phyloP scores from a whole-genome alignment of 1,139 yeast genomes.

The Citeromyces hawaiiensis region DNA sequence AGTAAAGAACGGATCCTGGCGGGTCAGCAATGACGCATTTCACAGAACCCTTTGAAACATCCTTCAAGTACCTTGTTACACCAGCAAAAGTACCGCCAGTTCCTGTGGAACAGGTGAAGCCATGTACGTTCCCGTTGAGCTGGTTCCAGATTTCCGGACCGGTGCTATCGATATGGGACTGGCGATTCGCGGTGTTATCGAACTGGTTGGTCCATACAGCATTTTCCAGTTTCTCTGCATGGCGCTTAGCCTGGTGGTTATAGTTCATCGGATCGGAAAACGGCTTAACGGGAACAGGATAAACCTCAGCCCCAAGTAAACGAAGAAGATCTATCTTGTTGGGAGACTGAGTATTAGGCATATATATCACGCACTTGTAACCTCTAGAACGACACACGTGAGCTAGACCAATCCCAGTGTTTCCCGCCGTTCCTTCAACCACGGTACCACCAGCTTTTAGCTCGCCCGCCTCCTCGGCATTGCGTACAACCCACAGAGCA shows the following conservation, averaged over 20 bases:
- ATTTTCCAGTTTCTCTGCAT: slow-evolving; percentile 59
- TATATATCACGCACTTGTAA: slow-evolving; percentile 72
- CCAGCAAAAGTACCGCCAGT: slow-evolving; percentile 92
- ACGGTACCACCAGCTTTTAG: slow-evolving; percentile 47
- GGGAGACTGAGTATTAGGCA: slow-evolving; percentile 83
- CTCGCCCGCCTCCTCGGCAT: slow-evolving; percentile 64
- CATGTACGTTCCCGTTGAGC: slow-evolving; percentile 66
- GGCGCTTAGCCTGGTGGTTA: slow-evolving; percentile 75
- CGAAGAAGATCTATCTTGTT: slow-evolving; percentile 61
- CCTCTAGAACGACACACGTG: slow-evolving; percentile 80
- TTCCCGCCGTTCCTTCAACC: slow-evolving; percentile 65
- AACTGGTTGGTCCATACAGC: slow-evolving; percentile 92
- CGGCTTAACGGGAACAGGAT: slow-evolving; percentile 87
- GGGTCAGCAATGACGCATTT: slow-evolving; percentile 77
- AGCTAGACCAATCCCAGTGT: slow-evolving; percentile 85
- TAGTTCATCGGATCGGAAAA: slow-evolving; percentile 69
- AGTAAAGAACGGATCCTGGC: slow-evolving; percentile 79
- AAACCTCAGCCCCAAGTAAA: slow-evolving; percentile 71
- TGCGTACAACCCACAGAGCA: slow-evolving; percentile 63
- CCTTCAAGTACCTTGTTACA: slow-evolving; percentile 59
- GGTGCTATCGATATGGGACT: slow-evolving; percentile 81
- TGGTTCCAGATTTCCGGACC: slow-evolving; percentile 95
- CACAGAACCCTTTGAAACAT: slow-evolving; percentile 41
- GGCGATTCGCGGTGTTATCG: slow-evolving; percentile 77
- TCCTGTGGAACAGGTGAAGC: slow-evolving; percentile 82